Conservation (phyloP, 23 red algal species). For the Porphyridium purpureum region DNA sequence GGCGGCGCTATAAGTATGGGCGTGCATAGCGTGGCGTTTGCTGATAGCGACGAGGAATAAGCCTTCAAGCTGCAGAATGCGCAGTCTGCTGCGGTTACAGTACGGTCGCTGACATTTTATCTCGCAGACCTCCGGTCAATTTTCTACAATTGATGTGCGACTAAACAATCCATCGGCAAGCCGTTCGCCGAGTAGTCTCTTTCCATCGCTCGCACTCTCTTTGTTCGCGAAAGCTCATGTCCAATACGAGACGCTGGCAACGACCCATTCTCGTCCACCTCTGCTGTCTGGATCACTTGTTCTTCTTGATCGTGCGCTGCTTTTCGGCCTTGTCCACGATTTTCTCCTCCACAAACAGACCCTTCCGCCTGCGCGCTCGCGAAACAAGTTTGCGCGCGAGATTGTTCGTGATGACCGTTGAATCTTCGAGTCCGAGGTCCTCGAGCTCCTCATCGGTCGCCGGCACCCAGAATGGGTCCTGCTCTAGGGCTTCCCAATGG, state of each 20-base stretch:
- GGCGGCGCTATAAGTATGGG: constrained; percentile 24
- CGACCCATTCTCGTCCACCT: too few species aligned
- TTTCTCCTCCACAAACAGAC: constrained; percentile 62
- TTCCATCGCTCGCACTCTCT: too few species aligned
- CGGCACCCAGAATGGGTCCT: constrained; percentile 90
- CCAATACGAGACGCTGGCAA: too few species aligned
- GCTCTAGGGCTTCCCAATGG: constrained; percentile 57
- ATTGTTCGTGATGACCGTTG: constrained; percentile 65
- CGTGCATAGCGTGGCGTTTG: constrained; percentile 48
- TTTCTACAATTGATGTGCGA: too few species aligned
- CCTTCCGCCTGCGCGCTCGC: constrained; percentile 57
- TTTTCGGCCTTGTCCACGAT: constrained; percentile 93
- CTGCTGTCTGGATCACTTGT: constrained; percentile 82
- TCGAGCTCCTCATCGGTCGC: constrained; percentile 80
- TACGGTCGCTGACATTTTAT: too few species aligned
- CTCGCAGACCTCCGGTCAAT: too few species aligned
- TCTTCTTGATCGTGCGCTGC: constrained; percentile 82
- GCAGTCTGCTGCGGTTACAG: too few species aligned
- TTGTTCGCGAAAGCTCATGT: too few species aligned
- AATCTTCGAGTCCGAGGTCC: constrained; percentile 62
- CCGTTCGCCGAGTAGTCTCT: too few species aligned
- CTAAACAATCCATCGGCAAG: too few species aligned
- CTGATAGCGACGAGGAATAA: too few species aligned
- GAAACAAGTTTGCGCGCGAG: constrained; percentile 68
- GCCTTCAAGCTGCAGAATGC: too few species aligned